Conservation (phyloP, 78 protist species). For the Chrysochromulina tobinii region DNA sequence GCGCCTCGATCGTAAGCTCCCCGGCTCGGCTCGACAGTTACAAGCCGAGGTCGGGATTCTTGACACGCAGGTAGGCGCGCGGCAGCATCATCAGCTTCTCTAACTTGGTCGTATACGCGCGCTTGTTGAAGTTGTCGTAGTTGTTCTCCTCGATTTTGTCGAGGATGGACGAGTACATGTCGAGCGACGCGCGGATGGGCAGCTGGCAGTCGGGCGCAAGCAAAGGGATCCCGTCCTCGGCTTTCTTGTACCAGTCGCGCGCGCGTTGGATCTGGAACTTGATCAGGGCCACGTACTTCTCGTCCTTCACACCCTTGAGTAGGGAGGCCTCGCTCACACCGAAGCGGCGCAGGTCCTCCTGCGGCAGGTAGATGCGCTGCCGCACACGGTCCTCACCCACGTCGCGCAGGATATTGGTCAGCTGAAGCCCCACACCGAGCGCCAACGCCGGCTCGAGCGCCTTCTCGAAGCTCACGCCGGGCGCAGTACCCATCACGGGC, state of each 20-base stretch:
- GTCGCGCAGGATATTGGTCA: conserved; percentile 51
- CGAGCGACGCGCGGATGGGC: conserved; percentile 40
- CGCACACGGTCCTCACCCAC: conserved; percentile 38
- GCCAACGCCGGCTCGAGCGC: conserved; percentile 38
- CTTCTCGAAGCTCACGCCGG: not conserved
- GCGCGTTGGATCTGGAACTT: conserved; percentile 50
- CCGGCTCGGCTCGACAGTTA: too few species aligned
- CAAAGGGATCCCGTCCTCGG: conserved; percentile 37
- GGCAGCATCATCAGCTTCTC: conserved; percentile 35
- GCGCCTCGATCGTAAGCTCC: too few species aligned
- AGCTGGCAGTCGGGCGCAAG: not conserved
- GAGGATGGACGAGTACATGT: conserved; percentile 34
- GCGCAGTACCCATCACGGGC: conserved; percentile 41
- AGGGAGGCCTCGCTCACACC: not conserved
- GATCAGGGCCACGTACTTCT: not conserved
- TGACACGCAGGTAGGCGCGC: not conserved
- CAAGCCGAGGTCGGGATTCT: too few species aligned
- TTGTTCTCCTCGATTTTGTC: conserved; percentile 12
- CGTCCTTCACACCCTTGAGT: not conserved
- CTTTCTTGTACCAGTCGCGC: not conserved
- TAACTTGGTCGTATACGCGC: conserved; percentile 1
- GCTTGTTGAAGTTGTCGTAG: conserved; percentile 28
- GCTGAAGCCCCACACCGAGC: conserved; percentile 40
- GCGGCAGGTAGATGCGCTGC: conserved; percentile 36
- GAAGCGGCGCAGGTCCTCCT: conserved; percentile 34